A percentile compares a stretch with the other conserved stretches of the same genome.
phyloP scores from a whole-genome alignment of 805 yeast genomes.

The Starmera quercuum region DNA sequence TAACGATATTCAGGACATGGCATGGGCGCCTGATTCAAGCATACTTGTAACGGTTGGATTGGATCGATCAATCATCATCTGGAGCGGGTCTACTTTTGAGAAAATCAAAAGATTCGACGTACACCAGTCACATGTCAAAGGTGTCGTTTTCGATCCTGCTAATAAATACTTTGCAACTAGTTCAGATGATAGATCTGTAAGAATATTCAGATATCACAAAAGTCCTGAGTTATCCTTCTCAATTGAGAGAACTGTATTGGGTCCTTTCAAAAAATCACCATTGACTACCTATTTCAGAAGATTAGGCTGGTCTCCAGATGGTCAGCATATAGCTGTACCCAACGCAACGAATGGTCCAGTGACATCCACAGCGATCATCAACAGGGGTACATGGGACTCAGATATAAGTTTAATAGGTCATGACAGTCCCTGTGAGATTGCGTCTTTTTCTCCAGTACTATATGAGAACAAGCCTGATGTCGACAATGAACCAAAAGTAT shows the following conservation, averaged over 20 bases:
- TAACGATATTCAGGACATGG: conserved; percentile 94
- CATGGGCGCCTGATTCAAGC: conserved; percentile 95
- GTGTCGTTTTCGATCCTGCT: conserved; percentile 97
- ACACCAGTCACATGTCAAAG: conserved; percentile 93
- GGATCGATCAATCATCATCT: conserved; percentile 85
- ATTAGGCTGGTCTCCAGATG: conserved; percentile 88
- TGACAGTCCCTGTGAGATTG: conserved; percentile 80
- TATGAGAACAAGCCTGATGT: conserved; percentile 28
- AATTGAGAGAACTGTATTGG: conserved; percentile 73
- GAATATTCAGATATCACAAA: conserved; percentile 80
- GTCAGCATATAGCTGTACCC: conserved; percentile 79
- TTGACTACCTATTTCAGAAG: conserved; percentile 84
- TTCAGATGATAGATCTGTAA: conserved; percentile 88
- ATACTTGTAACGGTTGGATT: conserved; percentile 89
- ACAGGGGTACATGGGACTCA: conserved; percentile 75
- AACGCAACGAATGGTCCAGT: conserved; percentile 83
- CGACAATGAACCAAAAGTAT: conserved; percentile 26
- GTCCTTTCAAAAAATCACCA: conserved; percentile 86
- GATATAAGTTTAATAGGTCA: conserved; percentile 74
- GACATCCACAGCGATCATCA: conserved; percentile 62
- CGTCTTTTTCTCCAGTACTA: conserved; percentile 63
- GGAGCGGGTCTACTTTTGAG: conserved; percentile 92
- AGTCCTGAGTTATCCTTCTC: conserved; percentile 75
- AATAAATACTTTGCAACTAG: conserved; percentile 96
- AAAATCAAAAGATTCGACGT: conserved; percentile 82